These are phyloP conservation scores for Phyllosticta ampelicida DNA, from an alignment of 2,329 filamentous ascomycete species.

Conservation along the genomic window DNA sequence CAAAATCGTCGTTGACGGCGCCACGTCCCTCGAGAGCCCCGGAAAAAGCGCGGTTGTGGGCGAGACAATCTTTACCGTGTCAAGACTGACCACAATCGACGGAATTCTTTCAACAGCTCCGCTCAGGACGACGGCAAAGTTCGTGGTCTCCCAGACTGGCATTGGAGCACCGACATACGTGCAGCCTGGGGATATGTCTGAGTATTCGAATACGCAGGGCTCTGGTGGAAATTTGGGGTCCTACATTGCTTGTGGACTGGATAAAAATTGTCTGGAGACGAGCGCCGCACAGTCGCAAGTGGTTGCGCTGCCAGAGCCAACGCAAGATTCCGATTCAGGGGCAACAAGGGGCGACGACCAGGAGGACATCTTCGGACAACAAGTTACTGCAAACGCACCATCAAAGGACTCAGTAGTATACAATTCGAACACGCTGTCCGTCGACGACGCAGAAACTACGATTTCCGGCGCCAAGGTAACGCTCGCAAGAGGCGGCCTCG, in stretches of 20 bases:
- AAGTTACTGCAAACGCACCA: background rate
- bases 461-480: background rate
- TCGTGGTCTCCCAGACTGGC: background rate
- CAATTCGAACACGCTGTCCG: background rate
- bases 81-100: background rate
- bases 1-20: background rate
- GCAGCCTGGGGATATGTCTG: background rate
- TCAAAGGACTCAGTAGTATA: background rate
- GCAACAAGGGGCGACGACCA: background rate
- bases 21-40: too few species aligned
- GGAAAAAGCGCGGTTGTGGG: background rate
- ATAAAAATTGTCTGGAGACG: background rate
- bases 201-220: background rate
- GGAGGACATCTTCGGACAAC: background rate
- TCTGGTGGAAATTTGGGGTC: background rate
- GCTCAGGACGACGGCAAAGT: background rate
- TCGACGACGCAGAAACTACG: background rate
- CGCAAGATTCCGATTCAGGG: background rate
- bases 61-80: background rate
- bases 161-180: background rate
- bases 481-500: background rate
- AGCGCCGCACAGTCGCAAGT: background rate
- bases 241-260: background rate
- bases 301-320: background rate
- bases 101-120: background rate